Conservation (phyloP, 2,329 filamentous ascomycete species). For the Penicillium sp. region DNA sequence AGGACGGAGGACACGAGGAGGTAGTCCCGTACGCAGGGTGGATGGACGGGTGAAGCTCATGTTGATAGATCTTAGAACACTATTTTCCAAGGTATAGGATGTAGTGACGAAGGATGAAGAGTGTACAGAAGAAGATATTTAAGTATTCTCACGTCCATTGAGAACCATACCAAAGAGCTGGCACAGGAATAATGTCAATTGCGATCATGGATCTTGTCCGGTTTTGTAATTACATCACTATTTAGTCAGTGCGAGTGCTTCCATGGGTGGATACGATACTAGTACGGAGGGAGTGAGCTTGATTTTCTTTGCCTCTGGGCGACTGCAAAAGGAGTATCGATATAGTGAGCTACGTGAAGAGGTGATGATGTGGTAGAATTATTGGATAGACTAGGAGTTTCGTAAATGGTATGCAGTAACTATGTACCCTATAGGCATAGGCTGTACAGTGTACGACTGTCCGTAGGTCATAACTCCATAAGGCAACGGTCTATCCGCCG, state of each 20-base stretch:
- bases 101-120: neutral
- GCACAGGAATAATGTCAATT: neutral
- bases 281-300: neutral
- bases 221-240: neutral
- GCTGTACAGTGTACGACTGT: no score
- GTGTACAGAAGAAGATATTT: neutral
- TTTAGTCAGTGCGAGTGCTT: neutral
- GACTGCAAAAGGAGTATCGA: no score
- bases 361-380: no score
- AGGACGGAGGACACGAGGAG: neutral
- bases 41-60: neutral
- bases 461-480: no score
- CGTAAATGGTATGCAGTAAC: no score
- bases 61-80: neutral
- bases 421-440: no score
- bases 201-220: neutral
- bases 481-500: no score
- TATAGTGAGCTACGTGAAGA: no score
- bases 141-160: neutral
- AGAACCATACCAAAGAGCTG: neutral
- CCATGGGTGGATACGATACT: neutral
- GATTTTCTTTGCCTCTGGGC: no score
- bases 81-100: no score
- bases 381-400: no score
- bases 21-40: neutral